Conservation (phyloP, 1,284 basidiomycete species). For the Moesziomyces sp. region DNA sequence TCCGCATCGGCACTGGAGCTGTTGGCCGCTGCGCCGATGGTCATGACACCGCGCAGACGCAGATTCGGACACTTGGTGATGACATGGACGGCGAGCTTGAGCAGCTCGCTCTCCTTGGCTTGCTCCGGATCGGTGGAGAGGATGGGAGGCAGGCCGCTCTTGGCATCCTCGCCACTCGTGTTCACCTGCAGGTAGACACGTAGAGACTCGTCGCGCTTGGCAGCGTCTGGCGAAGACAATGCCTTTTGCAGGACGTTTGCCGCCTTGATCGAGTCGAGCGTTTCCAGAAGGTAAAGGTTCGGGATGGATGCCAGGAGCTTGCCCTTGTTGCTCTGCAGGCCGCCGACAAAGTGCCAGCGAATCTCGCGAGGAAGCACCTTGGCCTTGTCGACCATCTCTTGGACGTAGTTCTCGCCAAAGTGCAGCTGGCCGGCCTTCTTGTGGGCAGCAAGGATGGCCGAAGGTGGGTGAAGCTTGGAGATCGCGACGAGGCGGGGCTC, state of each 20-base stretch:
- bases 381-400: constrained; percentile 85
- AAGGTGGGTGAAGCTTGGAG: constrained; percentile 91
- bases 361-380: constrained; percentile 59
- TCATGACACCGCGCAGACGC: constrained; percentile 88
- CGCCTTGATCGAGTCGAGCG: constrained; percentile 85
- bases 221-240: constrained; percentile 71
- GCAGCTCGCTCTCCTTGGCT: constrained; percentile 68
- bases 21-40: constrained; percentile 79
- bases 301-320: constrained; percentile 88
- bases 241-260: constrained; percentile 85
- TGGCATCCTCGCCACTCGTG: constrained; percentile 88
- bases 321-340: constrained; percentile 93
- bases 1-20: constrained; percentile 69
- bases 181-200: constrained; percentile 91
- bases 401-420: constrained; percentile 98
- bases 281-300: constrained; percentile 89
- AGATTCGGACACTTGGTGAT: constrained; percentile 79
- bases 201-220: constrained; percentile 71
- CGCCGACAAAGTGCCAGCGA: constrained; percentile 96
- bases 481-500: constrained; percentile 81
- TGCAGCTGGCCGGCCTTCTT: constrained; percentile 77
- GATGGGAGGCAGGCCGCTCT: constrained; percentile 83
- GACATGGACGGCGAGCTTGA: constrained; percentile 79
- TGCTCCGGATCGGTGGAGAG: constrained; percentile 25
- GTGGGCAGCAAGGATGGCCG: constrained; percentile 78